Base-by-base conservation (phyloP, 164 flowering plant genomes). In the Aristolochia californica region DNA sequence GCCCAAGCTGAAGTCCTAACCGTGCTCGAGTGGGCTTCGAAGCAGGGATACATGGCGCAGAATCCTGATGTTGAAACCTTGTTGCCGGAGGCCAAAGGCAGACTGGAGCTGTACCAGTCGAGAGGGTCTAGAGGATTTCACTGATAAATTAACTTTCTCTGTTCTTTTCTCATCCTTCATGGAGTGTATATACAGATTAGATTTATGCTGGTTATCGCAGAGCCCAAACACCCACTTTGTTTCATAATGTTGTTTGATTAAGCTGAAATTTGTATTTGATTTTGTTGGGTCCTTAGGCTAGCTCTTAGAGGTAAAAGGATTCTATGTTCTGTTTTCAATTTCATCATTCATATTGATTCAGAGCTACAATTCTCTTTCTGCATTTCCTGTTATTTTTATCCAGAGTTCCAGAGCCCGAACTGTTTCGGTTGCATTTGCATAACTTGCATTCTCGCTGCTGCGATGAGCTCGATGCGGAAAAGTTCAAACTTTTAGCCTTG, bases 1-100 rank as follows among this genome's bases (percentile, higher is more conserved):
- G 93, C 83, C 1, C 69, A 84, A 47, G 93, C 82, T 16, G 83
- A 86, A 62, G 90, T 82, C 43, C 73, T 84, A 1, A 77, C 76
- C 9, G 87, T 79, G 49, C 81, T 89, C 2, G 97, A 89, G 49
- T 87, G 90, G 93, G 78, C 90, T 7, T 58, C 77, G 5, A 87
- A 84, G 61, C 91, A 84, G 56, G 68, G 58, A 0, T 62, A 34
- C 69, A 62, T 80, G 66, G 53, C 65, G 5, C 78, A 74, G 45
- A 81, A 80, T 27, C 69, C 66, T 0, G 14, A 40, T 0, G 64
- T 83, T 2, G 79, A 75, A 4, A 5, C 66, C 16, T 11, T 89
- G 22, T 43, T 84, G 50, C 78, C 80, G 0, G 93, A 87, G 49
- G 83, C 93, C 43, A 83, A 84, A 61, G 65, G 72, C 53, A 73